phyloP scores from a whole-genome alignment of 1,139 yeast genomes.

The Geotrichum phurueaensis region DNA sequence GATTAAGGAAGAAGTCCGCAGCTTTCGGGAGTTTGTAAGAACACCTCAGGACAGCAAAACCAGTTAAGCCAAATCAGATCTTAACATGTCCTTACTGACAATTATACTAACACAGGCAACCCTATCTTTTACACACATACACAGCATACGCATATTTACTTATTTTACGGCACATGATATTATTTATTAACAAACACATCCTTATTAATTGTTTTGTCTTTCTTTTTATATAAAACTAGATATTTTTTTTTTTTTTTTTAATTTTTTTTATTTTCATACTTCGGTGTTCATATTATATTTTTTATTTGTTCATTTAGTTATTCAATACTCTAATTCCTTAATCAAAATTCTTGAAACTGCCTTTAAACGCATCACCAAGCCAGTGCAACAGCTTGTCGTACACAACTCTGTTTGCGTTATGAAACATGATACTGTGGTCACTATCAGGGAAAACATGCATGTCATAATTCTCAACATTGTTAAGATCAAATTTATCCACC shows the following conservation, averaged over 20 bases:
- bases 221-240: background rate
- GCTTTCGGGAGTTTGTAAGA: constrained; percentile 72
- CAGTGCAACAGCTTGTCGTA: constrained; percentile 68
- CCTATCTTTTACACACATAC: constrained; percentile 18
- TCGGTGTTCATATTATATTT: constrained; percentile 10
- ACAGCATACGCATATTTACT: constrained; percentile 28
- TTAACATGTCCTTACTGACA: constrained; percentile 7
- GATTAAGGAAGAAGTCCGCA: constrained; percentile 73
- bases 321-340: background rate
- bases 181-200: background rate
- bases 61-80: constrained; percentile 55
- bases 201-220: background rate
- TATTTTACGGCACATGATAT: background rate
- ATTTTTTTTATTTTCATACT: background rate
- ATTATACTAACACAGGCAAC: constrained; percentile 21
- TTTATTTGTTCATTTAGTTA: background rate
- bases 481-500: constrained; percentile 60
- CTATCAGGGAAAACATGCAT: constrained; percentile 90
- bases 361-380: constrained; percentile 66
- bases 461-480: constrained; percentile 73
- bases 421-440: constrained; percentile 74
- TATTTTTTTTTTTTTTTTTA: constrained; percentile 2
- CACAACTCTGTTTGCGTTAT: constrained; percentile 71
- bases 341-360: constrained; percentile 29
- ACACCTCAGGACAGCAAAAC: constrained; percentile 46